phyloP scores from a whole-genome alignment of 371 early-diverging fungal genomes.

The Mortierella sp. region DNA sequence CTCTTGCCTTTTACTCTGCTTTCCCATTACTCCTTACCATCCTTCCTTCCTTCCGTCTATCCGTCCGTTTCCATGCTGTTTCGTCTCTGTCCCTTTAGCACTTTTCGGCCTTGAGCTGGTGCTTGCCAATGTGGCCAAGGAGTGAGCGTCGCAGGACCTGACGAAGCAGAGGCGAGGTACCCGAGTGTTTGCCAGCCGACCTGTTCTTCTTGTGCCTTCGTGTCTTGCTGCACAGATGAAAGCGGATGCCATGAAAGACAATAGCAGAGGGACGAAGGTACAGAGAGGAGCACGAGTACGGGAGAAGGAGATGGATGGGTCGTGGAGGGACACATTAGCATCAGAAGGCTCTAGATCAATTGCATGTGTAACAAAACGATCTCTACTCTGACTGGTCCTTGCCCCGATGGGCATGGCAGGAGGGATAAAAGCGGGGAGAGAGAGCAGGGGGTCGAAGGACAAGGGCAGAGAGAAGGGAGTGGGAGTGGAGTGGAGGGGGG shows the following conservation, averaged over 20 bases:
- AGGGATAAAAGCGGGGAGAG: background rate
- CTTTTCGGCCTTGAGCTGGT: slow-evolving; percentile 44
- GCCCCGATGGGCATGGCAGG: background rate
- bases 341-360: no score
- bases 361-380: no score
- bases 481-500: background rate
- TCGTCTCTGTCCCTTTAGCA: background rate
- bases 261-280: no score
- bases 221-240: slow-evolving; percentile 38
- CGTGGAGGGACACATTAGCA: no score
- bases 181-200: slow-evolving; percentile 53
- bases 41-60: no score
- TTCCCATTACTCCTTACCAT: no score
- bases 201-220: slow-evolving; percentile 52
- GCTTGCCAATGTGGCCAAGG: slow-evolving; percentile 48
- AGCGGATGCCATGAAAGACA: slow-evolving; percentile 2
- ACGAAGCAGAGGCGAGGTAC: slow-evolving; percentile 53
- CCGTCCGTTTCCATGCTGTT: no score
- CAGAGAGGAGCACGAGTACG: no score
- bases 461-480: background rate
- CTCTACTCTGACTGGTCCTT: no score
- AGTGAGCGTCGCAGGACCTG: slow-evolving; percentile 53
- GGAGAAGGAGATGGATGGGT: background rate
- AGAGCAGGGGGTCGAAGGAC: background rate
- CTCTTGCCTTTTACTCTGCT: no score